Percentiles rank a stretch among this genome's conserved stretches.
Evolutionary conservation across 1,284 basidiomycete species (phyloP).

Genomic region (Athelia sp.): DNA sequence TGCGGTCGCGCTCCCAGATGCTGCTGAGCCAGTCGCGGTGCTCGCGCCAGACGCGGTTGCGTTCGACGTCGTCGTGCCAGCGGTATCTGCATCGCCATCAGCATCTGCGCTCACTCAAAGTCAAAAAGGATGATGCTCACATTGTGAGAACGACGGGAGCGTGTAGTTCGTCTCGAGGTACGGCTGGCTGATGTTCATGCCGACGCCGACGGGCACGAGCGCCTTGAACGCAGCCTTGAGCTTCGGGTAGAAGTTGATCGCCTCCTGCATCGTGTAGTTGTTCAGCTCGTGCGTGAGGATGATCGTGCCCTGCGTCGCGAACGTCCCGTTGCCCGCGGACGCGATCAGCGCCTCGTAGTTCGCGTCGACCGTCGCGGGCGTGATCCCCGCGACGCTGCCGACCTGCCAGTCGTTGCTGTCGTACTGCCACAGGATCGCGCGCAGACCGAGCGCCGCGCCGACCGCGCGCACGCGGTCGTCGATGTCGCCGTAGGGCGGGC

Average conservation of each 20-base stretch:
- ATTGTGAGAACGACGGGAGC: no score
- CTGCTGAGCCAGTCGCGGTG: no score
- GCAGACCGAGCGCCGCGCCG: slow-evolving; percentile 53
- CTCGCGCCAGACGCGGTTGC: no score
- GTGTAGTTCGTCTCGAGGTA: no score
- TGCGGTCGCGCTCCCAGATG: no score
- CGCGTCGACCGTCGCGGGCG: slow-evolving; percentile 28
- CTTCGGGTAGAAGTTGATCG: slow-evolving; percentile 33
- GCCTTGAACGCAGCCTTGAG: slow-evolving; percentile 35
- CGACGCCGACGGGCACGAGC: slow-evolving; percentile 44
- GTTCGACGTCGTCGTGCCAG: no score
- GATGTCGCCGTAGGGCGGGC: slow-evolving; percentile 61
- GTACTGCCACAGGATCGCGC: slow-evolving; percentile 60
- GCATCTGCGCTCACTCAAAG: no score
- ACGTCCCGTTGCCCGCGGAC: slow-evolving; percentile 34
- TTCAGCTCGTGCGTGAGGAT: slow-evolving; percentile 46
- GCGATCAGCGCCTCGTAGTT: slow-evolving; percentile 37
- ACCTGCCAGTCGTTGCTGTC: slow-evolving; percentile 71
- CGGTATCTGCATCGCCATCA: no score
- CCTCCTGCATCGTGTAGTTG: slow-evolving; percentile 45
- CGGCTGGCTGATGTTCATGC: no score
- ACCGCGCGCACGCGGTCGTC: slow-evolving; percentile 72
- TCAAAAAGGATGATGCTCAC: no score
- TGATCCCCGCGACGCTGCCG: slow-evolving; percentile 36
- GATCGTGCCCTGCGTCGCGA: slow-evolving; percentile 37